Evolutionary conservation across 2,329 filamentous ascomycete genomes (phyloP).

Genomic region (Colletotrichum spinosum): DNA sequence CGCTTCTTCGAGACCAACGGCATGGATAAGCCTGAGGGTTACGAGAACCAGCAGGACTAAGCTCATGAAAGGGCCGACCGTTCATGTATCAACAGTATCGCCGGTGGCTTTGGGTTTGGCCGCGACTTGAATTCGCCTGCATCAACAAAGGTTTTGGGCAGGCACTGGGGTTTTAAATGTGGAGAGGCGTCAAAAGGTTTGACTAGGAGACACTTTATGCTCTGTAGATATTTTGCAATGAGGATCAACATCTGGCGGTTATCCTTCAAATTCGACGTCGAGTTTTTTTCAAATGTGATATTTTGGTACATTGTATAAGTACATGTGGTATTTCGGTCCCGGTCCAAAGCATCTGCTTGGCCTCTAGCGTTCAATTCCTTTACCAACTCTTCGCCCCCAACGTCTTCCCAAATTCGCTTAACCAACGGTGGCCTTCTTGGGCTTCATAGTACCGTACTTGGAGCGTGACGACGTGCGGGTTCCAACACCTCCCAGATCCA

Average conservation of each 20-base stretch:
- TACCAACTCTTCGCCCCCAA: not conserved
- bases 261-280: not conserved
- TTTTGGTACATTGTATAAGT: slow-evolving; percentile 29
- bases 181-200: slow-evolving; percentile 38
- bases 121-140: slow-evolving; percentile 26
- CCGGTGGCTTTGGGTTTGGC: slow-evolving; percentile 31
- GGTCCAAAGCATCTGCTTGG: not conserved
- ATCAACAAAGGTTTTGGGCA: slow-evolving; percentile 28
- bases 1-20: slow-evolving; percentile 88
- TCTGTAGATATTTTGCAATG: slow-evolving; percentile 34
- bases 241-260: slow-evolving; percentile 19
- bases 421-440: slow-evolving; percentile 79
- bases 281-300: slow-evolving; percentile 8
- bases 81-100: slow-evolving; percentile 33
- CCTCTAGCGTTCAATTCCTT: not conserved
- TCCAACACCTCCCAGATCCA: slow-evolving; percentile 94
- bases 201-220: slow-evolving; percentile 32
- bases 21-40: slow-evolving; percentile 86
- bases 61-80: not conserved
- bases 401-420: slow-evolving; percentile 36
- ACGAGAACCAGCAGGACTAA: slow-evolving; percentile 75
- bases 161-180: slow-evolving; percentile 27
- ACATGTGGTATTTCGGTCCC: slow-evolving; percentile 9
- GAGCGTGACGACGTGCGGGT: slow-evolving; percentile 87
- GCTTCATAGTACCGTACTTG: slow-evolving; percentile 99